Conservation (phyloP, 192 early-diverging fungal genomes). For the Coemansia sp. region DNA sequence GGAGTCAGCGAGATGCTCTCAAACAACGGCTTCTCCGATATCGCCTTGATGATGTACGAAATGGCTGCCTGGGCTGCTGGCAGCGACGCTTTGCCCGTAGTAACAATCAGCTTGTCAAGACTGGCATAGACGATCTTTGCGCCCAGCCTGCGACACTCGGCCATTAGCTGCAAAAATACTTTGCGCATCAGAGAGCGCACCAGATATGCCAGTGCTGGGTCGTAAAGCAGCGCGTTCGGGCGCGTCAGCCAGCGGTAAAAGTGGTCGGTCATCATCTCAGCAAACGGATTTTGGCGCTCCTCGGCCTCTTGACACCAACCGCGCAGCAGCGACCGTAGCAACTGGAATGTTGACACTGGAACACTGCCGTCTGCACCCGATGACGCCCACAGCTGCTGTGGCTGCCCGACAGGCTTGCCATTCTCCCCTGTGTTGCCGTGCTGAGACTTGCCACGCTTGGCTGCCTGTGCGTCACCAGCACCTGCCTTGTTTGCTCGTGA, state of each 20-base stretch:
- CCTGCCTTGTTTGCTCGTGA: not conserved
- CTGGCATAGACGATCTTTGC: conserved; percentile 75
- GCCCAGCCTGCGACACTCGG: conserved; percentile 78
- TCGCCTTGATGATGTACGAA: conserved; percentile 67
- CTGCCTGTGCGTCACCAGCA: not conserved
- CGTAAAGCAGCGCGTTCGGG: conserved; percentile 73
- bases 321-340: conserved; percentile 77
- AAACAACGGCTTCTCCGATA: conserved; percentile 74
- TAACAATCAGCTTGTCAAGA: conserved; percentile 78
- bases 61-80: conserved; percentile 72
- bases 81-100: conserved; percentile 75
- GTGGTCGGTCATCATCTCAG: conserved; percentile 77
- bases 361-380: conserved; percentile 31
- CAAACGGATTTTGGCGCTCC: conserved; percentile 63
- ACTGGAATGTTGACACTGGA: conserved; percentile 60
- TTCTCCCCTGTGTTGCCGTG: not conserved
- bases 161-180: conserved; percentile 79
- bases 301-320: conserved; percentile 74
- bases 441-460: conserved; percentile 7
- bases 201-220: conserved; percentile 75
- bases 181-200: conserved; percentile 89
- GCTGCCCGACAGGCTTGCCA: not conserved
- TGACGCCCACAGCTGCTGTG: not conserved
- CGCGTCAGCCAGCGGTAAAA: conserved; percentile 88
- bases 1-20: conserved; percentile 68